Evolutionary conservation across 805 yeast genomes (phyloP).

Genomic region (Metschnikowia kunwiensis): DNA sequence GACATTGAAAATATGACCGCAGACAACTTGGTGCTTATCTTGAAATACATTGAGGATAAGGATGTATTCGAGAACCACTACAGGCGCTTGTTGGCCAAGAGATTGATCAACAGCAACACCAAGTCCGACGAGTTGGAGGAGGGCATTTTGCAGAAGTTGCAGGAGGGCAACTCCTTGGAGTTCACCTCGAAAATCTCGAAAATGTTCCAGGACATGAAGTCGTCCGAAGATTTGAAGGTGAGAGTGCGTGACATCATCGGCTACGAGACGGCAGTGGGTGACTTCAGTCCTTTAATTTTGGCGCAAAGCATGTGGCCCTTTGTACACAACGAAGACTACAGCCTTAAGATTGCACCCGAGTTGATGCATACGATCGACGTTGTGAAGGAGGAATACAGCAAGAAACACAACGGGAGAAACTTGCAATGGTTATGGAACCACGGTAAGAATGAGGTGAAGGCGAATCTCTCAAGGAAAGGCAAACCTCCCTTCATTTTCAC

Average conservation of each 20-base stretch:
- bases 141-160: conserved; percentile 76
- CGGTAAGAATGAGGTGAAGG: conserved; percentile 88
- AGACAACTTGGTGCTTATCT: conserved; percentile 81
- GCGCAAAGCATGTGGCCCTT: conserved; percentile 92
- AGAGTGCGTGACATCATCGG: conserved; percentile 47
- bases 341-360: conserved; percentile 60
- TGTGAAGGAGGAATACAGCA: conserved; percentile 64
- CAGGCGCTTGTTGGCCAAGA: conserved; percentile 81
- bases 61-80: conserved; percentile 94
- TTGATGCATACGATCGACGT: conserved; percentile 61
- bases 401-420: conserved; percentile 81
- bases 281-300: conserved; percentile 70
- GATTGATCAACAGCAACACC: conserved; percentile 84
- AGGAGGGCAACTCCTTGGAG: conserved; percentile 85
- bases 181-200: conserved; percentile 91
- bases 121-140: conserved; percentile 85
- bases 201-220: conserved; percentile 92
- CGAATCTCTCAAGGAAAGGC: conserved; percentile 76
- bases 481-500: conserved; percentile 78
- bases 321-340: conserved; percentile 39
- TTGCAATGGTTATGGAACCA: conserved; percentile 96
- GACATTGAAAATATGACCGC: conserved; percentile 74
- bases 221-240: conserved; percentile 72
- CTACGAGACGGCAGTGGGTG: conserved; percentile 22
- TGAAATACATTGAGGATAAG: conserved; percentile 86